phyloP scores from a whole-genome alignment of 1,284 basidiomycete species.

The Abortiporus biennis region DNA sequence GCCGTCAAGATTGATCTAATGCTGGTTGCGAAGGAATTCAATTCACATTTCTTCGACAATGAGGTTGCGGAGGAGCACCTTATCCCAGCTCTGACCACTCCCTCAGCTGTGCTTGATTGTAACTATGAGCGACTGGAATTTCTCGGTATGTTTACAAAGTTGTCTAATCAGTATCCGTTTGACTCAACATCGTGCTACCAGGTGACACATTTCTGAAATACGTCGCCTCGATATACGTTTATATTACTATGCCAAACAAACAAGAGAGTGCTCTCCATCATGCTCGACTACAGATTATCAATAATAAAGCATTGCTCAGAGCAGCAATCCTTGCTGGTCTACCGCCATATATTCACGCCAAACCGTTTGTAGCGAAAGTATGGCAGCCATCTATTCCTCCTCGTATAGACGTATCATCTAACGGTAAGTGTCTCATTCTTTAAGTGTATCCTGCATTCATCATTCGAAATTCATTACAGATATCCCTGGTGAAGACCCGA shows the following conservation, averaged over 20 bases:
- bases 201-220: slow-evolving; percentile 81
- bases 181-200: slow-evolving; percentile 21
- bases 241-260: slow-evolving; percentile 55
- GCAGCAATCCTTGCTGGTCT: slow-evolving; percentile 52
- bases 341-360: slow-evolving; percentile 65
- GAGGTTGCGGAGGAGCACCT: slow-evolving; percentile 54
- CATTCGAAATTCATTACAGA: too few species aligned
- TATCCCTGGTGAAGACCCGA: neutral
- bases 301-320: slow-evolving; percentile 58
- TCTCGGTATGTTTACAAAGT: slow-evolving; percentile 43
- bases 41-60: slow-evolving; percentile 59
- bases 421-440: neutral
- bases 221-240: slow-evolving; percentile 66
- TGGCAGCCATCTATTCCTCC: slow-evolving; percentile 40
- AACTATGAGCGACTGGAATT: slow-evolving; percentile 81
- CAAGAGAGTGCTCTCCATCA: slow-evolving; percentile 61
- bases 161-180: slow-evolving; percentile 5
- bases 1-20: slow-evolving; percentile 62
- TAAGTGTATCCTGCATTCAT: neutral
- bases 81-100: slow-evolving; percentile 59
- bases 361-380: slow-evolving; percentile 56
- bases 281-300: slow-evolving; percentile 61
- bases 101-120: slow-evolving; percentile 56
- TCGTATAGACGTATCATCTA: slow-evolving; percentile 6
- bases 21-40: slow-evolving; percentile 70